Base-by-base conservation (phyloP, 192 early-diverging fungal genomes). In the Coemansia sp. region DNA sequence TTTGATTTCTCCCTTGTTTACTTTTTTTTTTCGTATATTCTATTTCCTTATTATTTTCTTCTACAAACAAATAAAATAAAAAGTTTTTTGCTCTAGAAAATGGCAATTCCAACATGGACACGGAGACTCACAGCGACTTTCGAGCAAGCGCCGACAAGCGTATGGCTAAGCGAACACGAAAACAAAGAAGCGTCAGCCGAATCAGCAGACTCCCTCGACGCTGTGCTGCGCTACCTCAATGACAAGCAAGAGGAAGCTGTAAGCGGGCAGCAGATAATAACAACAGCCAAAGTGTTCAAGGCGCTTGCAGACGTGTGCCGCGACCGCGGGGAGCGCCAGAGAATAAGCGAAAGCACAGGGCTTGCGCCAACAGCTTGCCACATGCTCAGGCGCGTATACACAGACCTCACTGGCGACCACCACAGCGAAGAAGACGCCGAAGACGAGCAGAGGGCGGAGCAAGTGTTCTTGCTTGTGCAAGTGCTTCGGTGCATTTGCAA, bases 401-500 rank as follows among this genome's bases (percentile, higher is more conserved):
- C 10, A 9, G 59, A 57, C 0, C 54, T 62, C 0, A 19, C 45
- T 8, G 14, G 49, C 2, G 49, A 52, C 7, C 45, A 19, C 2
- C 6, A 48, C 9, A 15, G 45, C 45, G 45, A 48, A 6, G 5
- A 63, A 29, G 20, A 35, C 11, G 54, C n/a, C 15, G 46, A 22
- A n/a, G 46, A 15, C 9, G 53, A 59, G 5, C 36, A 48, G 63
- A 64, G 62, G 2, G 76, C 76, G 4, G 76, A 79, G 53, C 53
- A 41, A 3, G 58, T 79, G 57, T 67, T 79, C 17, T 33, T 75
- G 33, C 52, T 80, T 9, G 66, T 69, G 0, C 77, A 80, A 49
- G 23, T 71, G 19, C 70, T 81, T 13, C 74, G 79, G 15, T 73
- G 73, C 59, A 70, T 81, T 22, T 76, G 74, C 70, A 81, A 81